phyloP scores from a whole-genome alignment of 129 eudicot species.

The Centrapalus pauciflorus region DNA sequence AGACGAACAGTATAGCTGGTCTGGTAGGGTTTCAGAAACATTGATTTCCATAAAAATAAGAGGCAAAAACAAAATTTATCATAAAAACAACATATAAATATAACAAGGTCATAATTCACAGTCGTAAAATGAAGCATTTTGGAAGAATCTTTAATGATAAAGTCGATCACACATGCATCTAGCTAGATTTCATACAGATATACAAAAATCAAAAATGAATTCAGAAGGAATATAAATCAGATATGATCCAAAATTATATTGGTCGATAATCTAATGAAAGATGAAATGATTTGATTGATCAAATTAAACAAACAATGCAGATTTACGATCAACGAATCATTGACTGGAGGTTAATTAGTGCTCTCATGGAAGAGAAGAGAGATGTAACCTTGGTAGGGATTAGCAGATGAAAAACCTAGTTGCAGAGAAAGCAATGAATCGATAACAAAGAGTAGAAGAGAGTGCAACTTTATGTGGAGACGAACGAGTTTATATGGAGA shows the following conservation, averaged over 20 bases:
- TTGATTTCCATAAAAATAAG: not conserved
- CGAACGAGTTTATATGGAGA: conserved; percentile 1
- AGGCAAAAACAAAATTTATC: not conserved
- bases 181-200: too few species aligned
- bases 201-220: conserved; percentile 1
- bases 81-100: not conserved
- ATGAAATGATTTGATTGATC: not conserved
- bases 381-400: conserved; percentile 3
- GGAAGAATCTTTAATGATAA: not conserved
- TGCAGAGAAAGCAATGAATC: not conserved
- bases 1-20: not conserved
- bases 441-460: not conserved
- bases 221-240: not conserved
- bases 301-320: not conserved
- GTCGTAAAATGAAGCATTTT: not conserved
- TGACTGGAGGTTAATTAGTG: not conserved
- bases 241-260: not conserved
- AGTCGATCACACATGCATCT: conserved; percentile 3
- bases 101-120: too few species aligned
- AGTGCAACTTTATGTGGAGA: conserved; percentile 11
- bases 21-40: not conserved
- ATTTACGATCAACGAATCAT: not conserved
- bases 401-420: not conserved
- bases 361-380: not conserved
- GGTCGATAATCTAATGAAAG: not conserved